Base-by-base conservation (phyloP, 2,329 filamentous ascomycete species). In the Teratosphaeria gauchensis region DNA sequence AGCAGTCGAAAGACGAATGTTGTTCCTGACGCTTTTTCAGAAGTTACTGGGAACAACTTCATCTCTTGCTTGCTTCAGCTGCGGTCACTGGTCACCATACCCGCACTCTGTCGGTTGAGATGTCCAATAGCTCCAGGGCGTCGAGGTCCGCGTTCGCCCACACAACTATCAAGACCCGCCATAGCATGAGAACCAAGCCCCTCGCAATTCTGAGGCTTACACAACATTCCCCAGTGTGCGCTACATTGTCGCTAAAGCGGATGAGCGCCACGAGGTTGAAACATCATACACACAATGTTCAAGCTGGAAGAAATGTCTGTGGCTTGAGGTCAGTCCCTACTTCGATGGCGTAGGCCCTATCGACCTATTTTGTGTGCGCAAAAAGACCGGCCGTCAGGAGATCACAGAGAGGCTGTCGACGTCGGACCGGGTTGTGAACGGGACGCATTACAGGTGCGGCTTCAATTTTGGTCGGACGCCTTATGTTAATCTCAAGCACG, bases 231-330 rank as follows among this genome's bases (percentile, higher is more conserved):
- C 21, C 51, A 58, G 52, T 24, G 57, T 55, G 28, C 8, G 31
- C 33, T 55, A 54, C 42, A 58, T 58, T 52, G 57, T 55, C 30
- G 53, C 53, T 16, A 52, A 51, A 8, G 51, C 16, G 6, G 30
- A 58, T 28, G 51, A 55, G 35, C 54, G 54, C 11, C 51, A 30
- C 38, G 24, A 2, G 21, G n/a, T 58, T n/a, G 35, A 32, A 9
- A n/a, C 55, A 19, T 14, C 16, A 12, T 58, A 12, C 31, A n/a
- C 19, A 35, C 53, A 9, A 14, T 14, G 4, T 54, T 58, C 51
- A 3, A 54, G 2, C 32, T n/a, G n/a, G 24, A 16, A 28, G 32
- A 12, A 42, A n/a, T 12, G 28, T 12, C 16, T 38, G 33, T 38
- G 33, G 33, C 11, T n/a, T n/a, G n/a, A n/a, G n/a, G n/a, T 38